These are phyloP conservation scores for Candida multigemmis DNA, from an alignment of 805 yeast genomes.

Conservation along the genomic window DNA sequence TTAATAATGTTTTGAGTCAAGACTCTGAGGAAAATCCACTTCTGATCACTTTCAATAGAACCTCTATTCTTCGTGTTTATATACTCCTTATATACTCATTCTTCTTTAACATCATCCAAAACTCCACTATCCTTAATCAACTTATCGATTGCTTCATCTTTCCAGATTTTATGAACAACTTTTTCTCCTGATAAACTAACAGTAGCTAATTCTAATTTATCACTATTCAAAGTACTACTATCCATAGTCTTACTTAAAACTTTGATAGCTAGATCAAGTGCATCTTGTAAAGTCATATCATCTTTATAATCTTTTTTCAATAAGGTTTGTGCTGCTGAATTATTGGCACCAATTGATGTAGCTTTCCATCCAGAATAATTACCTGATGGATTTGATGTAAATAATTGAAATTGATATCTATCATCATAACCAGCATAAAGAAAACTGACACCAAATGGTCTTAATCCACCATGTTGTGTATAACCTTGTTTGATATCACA, in stretches of 20 bases:
- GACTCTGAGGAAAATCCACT: no score
- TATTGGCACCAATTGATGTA: conserved; percentile 92
- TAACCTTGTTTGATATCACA: conserved; percentile 96
- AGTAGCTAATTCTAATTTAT: conserved; percentile 90
- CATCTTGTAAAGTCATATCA: conserved; percentile 63
- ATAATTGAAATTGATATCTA: conserved; percentile 80
- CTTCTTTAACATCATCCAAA: conserved; percentile 34
- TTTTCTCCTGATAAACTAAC: conserved; percentile 45
- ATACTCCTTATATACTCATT: conserved; percentile 18
- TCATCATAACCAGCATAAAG: conserved; percentile 95
- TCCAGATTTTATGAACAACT: conserved; percentile 67
- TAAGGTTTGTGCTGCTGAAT: conserved; percentile 90
- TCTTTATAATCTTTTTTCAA: conserved; percentile 92
- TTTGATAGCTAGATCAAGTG: conserved; percentile 80
- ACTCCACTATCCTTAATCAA: conserved; percentile 69
- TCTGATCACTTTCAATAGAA: no score
- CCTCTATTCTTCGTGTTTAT: no score
- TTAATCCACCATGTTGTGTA: conserved; percentile 96
- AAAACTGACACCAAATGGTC: conserved; percentile 97
- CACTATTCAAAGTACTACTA: conserved; percentile 72
- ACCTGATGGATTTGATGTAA: conserved; percentile 95
- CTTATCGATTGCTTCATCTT: conserved; percentile 64
- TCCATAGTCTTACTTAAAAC: conserved; percentile 94
- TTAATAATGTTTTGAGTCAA: no score
- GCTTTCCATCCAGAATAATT: conserved; percentile 99